Evolutionary conservation across 768 basidiomycete species (phyloP), one percentile per base, ranked within the genome.

Genomic region (Rhodocollybia butyracea): DNA sequence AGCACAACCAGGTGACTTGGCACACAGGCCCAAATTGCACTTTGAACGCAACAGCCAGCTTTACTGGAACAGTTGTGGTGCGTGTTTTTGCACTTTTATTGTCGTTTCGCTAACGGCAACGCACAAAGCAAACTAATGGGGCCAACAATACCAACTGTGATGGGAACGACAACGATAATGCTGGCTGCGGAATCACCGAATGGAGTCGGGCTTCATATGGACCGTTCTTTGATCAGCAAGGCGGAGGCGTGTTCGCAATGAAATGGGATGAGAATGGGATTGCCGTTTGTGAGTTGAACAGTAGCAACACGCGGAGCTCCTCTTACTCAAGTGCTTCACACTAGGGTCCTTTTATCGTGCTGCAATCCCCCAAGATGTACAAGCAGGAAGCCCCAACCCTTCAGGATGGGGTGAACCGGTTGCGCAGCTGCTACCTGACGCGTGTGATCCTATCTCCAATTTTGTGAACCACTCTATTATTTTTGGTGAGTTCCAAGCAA

Each of bases 171-270:
- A 75, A 81, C 58, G 65, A 69, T 26, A 89, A 90, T 64, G 76
- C 84, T 41, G 92, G 93, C 6, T 94, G 93, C 60, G 85, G 86
- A 34, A 74, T 93, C 59, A 81, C 78, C 0, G 91, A 94, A 64
- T 84, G 83, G 83, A 93, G 90, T 29, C 76, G 78, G 21, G 85
- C 88, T 2, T 94, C 92, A 0, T 94, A 90, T 68, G 93, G 93
- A 0, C 84, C 87, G 34, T 81, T 79, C 51, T 94, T 94, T 65
- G 92, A 94, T 58, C 77, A 78, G 1, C 83, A 82, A 63, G 82
- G 87, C 10, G 93, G 93, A 4, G 93, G 93, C 3, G 84, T 92
- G 2, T 94, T 91, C 65, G 91, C 84, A 1, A 91, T 92, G 89
- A 87, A 88, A 61, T 94, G 93, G 93, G 89, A 93, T 63, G 80